Base-by-base conservation (phyloP, 192 early-diverging fungal species). In the Coemansia sp. region DNA sequence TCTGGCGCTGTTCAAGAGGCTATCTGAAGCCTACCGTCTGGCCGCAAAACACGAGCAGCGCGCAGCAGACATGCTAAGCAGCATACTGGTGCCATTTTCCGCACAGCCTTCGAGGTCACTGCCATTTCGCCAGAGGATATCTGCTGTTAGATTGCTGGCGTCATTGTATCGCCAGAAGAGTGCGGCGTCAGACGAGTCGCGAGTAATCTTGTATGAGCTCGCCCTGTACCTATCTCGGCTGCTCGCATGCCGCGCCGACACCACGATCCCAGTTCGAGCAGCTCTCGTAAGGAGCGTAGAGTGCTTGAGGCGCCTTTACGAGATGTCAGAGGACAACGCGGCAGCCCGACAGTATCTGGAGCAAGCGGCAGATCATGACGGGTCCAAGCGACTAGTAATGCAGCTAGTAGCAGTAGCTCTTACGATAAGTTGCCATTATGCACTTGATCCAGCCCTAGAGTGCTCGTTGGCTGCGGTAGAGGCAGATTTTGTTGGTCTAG, bases 121-220 rank as follows among this genome's bases (percentile, higher is more conserved):
- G 6, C 59, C 67, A 33, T 79, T 79, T 55, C 15, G 67, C 52
- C 81, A 79, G 64, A 57, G 54, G 33, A 40, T 84, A 15, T 70
- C 60, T 5, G 77, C 74, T 8, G 55, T 59, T 15, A 62, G 81
- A 41, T 55, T 79, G 16, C 33, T 84, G 44, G 73, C 77, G 7
- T 34, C 60, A 6, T 33, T 84, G 11, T 57, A 75, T 33, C 60
- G 42, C 15, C 62, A 59, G 49, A 54, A 41, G 22, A 29, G 22
- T 0, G 43, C 47, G 31, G 15, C 42, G 2, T 36, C 31, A 7
- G 62, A 68, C 10, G 68, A 73, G 44, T 61, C 47, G 12, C 38
- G 54, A 40, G 54, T 65, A 18, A 40, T 74, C n/a, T 24, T 73
- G 36, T 65, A 71, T 11, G 82, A 84, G 66, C 67, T 79, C 24